Evolutionary conservation across 257 asterid genomes (phyloP).

Genomic region (Jasminum sambac): DNA sequence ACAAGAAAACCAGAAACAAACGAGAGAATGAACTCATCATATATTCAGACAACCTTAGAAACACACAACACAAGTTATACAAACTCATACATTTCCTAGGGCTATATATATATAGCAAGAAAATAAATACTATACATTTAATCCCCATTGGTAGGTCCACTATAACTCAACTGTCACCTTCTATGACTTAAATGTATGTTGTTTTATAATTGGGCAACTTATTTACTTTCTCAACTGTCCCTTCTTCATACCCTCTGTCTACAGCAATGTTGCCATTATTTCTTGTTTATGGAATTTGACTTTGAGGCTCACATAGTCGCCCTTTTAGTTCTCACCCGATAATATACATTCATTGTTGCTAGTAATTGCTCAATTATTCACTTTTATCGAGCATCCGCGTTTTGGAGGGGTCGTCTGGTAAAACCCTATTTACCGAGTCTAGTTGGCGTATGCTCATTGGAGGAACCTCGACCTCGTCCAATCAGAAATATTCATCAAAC

Average conservation of each 20-base stretch:
- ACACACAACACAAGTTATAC: constrained; percentile 13
- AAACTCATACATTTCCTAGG: not conserved
- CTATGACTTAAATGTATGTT: constrained; percentile 28
- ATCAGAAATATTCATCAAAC: too few species aligned
- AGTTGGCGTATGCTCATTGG: too few species aligned
- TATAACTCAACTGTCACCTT: constrained; percentile 38
- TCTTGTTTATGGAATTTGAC: not conserved
- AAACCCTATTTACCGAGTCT: too few species aligned
- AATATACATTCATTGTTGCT: not conserved
- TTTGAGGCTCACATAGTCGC: not conserved
- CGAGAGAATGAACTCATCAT: constrained; percentile 31
- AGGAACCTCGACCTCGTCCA: too few species aligned
- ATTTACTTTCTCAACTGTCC: constrained; percentile 33
- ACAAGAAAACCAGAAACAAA: constrained; percentile 15
- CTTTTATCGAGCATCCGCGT: not conserved
- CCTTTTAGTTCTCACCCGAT: not conserved
- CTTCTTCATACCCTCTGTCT: constrained; percentile 1
- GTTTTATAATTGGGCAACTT: constrained; percentile 6
- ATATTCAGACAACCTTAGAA: constrained; percentile 16
- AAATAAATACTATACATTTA: not conserved
- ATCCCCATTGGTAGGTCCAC: constrained; percentile 44
- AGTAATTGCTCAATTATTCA: not conserved
- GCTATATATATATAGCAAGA: constrained; percentile 34
- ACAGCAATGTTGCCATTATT: not conserved
- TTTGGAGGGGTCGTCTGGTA: not conserved